Base-by-base conservation (phyloP, 1,284 basidiomycete species). In the Marasmius tenuissimus region DNA sequence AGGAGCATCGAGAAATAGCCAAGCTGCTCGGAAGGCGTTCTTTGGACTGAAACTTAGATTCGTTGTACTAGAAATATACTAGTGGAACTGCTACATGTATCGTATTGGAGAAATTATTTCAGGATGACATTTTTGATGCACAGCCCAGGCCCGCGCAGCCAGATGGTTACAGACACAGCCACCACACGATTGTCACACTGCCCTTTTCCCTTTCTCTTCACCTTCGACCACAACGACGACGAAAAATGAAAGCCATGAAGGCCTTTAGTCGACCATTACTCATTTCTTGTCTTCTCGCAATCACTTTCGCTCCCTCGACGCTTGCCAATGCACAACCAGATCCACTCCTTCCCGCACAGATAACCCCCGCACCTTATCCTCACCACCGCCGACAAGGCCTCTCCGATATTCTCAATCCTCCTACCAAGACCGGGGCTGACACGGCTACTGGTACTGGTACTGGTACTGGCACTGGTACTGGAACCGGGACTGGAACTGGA, bases 1-100 rank as follows among this genome's bases (percentile, higher is more conserved):
- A 79, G 56, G 88, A 93, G 70, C 91, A 88, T 68, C 80, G 93
- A 57, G 95, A 97, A 76, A 96, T 97, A 60, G 85, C 88, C 6
- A 91, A 88, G 66, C 75, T 96, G 58, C 77, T 97, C 9, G 84
- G 83, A 60, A 81, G 92, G 63, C 83, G 85, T 67, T 90, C 90
- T 27, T 75, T 96, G 58, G 94, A 95, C 69, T 93, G 51, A 61
- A n/a, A n/a, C 14, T 8, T 18, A 16, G 14, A 10, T 52, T 18
- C n/a, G 20, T n/a, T 50, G 12, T 20, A 27, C 27, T 27, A 27
- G 27, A 50, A 33, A 1, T 33, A 7, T 20, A 11, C 11, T 52
- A 33, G 18, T 16, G 34, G 20, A 33, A 10, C 34, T 34, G 7
- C 34, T 22, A 7, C 10, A 7, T 52, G 14, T 33, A 52, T 52